A percentile compares a stretch with the other conserved stretches of the same genome.
Conservation (phyloP, 148 eudicot genomes). For the Gaultheria prostrata region DNA sequence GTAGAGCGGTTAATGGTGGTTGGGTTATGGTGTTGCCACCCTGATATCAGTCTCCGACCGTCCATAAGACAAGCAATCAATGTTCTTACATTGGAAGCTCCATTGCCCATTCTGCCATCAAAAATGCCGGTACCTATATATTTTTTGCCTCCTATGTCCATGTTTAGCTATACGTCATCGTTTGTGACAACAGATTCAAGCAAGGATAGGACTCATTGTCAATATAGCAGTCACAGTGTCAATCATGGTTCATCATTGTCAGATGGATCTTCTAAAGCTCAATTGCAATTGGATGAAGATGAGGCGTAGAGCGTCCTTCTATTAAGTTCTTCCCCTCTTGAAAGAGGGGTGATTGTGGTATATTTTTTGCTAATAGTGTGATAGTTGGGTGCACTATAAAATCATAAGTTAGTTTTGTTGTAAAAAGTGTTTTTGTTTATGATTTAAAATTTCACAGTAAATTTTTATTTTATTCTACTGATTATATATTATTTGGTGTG, state of each 20-base stretch:
- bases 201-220: not conserved
- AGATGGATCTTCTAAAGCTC: not conserved
- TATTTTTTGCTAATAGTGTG: too few species aligned
- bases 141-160: not conserved
- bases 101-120: not conserved
- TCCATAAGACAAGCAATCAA: not conserved
- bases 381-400: too few species aligned
- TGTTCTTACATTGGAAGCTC: conserved; percentile 1
- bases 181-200: not conserved
- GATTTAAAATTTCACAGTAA: too few species aligned
- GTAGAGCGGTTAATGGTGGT: not conserved
- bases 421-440: too few species aligned
- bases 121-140: not conserved
- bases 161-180: not conserved
- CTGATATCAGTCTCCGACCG: not conserved
- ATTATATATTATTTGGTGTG: too few species aligned
- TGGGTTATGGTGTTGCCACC: conserved; percentile 9
- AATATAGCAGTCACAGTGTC: not conserved
- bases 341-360: too few species aligned
- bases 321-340: too few species aligned
- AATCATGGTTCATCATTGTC: not conserved
- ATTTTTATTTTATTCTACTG: too few species aligned
- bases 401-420: too few species aligned
- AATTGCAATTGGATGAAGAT: not conserved
- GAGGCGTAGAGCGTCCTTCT: too few species aligned